Conservation (phyloP, 2,329 filamentous ascomycete genomes). For the Rhynchosporium agropyri region DNA sequence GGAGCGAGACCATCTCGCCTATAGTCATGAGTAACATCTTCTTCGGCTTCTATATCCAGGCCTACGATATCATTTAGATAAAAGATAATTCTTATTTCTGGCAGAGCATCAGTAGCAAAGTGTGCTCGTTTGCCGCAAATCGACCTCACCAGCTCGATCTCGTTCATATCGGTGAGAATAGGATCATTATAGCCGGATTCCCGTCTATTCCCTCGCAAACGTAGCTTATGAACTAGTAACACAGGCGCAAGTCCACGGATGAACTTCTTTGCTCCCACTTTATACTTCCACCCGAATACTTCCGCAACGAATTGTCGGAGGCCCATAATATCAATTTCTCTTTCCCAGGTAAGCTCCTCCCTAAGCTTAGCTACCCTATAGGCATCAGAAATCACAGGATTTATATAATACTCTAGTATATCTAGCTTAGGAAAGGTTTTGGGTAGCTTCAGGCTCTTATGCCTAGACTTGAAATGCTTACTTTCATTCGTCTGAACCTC, state of each 20-base stretch:
- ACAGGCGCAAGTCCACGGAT: slow-evolving; percentile 78
- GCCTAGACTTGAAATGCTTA: slow-evolving; percentile 75
- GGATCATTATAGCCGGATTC: slow-evolving; percentile 41
- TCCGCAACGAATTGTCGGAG: slow-evolving; percentile 76
- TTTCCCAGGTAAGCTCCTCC: slow-evolving; percentile 60
- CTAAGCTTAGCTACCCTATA: slow-evolving; percentile 58
- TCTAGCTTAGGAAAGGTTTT: slow-evolving; percentile 78
- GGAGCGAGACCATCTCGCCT: slow-evolving; percentile 59
- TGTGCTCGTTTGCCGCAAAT: slow-evolving; percentile 72
- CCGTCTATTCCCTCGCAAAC: slow-evolving; percentile 46
- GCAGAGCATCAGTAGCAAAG: slow-evolving; percentile 71
- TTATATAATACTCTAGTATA: slow-evolving; percentile 82
- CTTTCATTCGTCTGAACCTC: slow-evolving; percentile 84
- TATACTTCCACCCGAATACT: slow-evolving; percentile 83
- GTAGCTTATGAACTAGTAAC: slow-evolving; percentile 67
- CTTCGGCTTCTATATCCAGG: slow-evolving; percentile 74
- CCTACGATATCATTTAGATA: slow-evolving; percentile 77
- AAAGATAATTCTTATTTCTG: slow-evolving; percentile 79
- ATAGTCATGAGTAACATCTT: slow-evolving; percentile 51
- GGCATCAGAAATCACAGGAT: slow-evolving; percentile 75
- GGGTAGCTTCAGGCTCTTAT: slow-evolving; percentile 74
- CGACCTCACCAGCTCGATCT: slow-evolving; percentile 60
- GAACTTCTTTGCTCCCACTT: slow-evolving; percentile 82
- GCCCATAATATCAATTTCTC: slow-evolving; percentile 63
- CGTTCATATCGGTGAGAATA: slow-evolving; percentile 47